These are phyloP conservation scores for Kernera saxatilis DNA, from an alignment of 345 rosid genomes.

Conservation along the genomic window DNA sequence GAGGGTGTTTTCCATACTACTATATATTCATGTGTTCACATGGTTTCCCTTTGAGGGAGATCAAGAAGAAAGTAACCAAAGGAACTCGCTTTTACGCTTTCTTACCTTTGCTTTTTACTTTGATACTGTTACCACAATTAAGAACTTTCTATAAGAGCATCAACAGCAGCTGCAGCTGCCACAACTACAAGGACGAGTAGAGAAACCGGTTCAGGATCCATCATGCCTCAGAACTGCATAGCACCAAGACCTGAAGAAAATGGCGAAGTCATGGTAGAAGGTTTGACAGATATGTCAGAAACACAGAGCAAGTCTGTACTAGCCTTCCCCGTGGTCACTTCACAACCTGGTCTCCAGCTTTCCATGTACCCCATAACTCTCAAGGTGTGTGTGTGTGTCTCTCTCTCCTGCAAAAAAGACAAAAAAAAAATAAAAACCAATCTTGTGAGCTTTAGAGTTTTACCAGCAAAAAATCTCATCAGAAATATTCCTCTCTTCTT, in stretches of 20 bases:
- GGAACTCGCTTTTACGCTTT: slow-evolving; percentile 30
- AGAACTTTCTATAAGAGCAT: slow-evolving; percentile 11
- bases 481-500: neutral
- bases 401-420: slow-evolving; percentile 2
- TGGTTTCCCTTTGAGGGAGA: slow-evolving; percentile 46
- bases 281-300: slow-evolving; percentile 38
- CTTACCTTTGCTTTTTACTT: slow-evolving; percentile 7
- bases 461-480: neutral
- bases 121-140: slow-evolving; percentile 2
- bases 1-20: slow-evolving; percentile 20
- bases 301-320: slow-evolving; percentile 37
- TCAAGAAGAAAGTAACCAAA: slow-evolving; percentile 35
- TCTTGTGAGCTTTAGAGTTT: neutral
- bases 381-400: slow-evolving; percentile 49
- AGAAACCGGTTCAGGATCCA: slow-evolving; percentile 18
- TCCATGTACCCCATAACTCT: slow-evolving; percentile 57
- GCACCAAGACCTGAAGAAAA: slow-evolving; percentile 54
- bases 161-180: slow-evolving; percentile 10
- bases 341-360: slow-evolving; percentile 45
- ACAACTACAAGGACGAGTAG: neutral
- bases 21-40: slow-evolving; percentile 50
- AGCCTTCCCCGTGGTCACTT: slow-evolving; percentile 37
- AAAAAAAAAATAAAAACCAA: neutral
- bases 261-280: slow-evolving; percentile 35
- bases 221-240: slow-evolving; percentile 46